Evolutionary conservation across 179 eudicot genomes (phyloP).

Genomic region (Kewa caespitosa): DNA sequence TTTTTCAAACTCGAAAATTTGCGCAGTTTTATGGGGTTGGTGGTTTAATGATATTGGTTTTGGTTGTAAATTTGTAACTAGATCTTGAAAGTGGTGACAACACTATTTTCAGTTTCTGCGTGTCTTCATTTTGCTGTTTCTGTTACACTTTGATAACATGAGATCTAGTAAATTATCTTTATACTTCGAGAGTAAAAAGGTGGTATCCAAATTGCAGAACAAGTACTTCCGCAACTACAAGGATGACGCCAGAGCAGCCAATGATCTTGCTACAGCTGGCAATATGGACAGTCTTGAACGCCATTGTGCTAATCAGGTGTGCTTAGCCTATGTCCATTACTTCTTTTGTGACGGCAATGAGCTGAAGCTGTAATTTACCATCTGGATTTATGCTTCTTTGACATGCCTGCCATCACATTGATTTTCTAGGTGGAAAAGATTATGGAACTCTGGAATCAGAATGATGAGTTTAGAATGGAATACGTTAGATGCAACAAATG

Average conservation of each 20-base stretch:
- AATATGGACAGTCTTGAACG: constrained; percentile 52
- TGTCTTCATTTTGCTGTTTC: too few species aligned
- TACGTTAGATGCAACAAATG: constrained; percentile 57
- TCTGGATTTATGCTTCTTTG: neutral
- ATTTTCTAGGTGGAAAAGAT: constrained; percentile 58
- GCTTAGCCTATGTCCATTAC: constrained; percentile 7
- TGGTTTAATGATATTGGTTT: too few species aligned
- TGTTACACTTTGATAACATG: too few species aligned
- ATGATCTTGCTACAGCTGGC: constrained; percentile 42
- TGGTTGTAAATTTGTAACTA: too few species aligned
- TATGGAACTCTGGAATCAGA: constrained; percentile 71
- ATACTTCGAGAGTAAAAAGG: too few species aligned
- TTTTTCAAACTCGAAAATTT: neutral
- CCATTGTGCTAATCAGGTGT: constrained; percentile 70
- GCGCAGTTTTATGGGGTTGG: too few species aligned
- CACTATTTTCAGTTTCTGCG: too few species aligned
- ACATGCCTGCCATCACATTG: neutral
- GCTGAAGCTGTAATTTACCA: neutral
- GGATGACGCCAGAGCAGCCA: constrained; percentile 51
- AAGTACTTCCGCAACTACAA: constrained; percentile 49
- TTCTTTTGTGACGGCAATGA: constrained; percentile 8
- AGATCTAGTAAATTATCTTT: too few species aligned
- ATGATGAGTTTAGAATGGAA: constrained; percentile 67
- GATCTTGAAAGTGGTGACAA: too few species aligned
- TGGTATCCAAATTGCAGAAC: constrained; percentile 47